phyloP scores from a whole-genome alignment of 805 yeast genomes.

The Hanseniaspora jakobsenii region DNA sequence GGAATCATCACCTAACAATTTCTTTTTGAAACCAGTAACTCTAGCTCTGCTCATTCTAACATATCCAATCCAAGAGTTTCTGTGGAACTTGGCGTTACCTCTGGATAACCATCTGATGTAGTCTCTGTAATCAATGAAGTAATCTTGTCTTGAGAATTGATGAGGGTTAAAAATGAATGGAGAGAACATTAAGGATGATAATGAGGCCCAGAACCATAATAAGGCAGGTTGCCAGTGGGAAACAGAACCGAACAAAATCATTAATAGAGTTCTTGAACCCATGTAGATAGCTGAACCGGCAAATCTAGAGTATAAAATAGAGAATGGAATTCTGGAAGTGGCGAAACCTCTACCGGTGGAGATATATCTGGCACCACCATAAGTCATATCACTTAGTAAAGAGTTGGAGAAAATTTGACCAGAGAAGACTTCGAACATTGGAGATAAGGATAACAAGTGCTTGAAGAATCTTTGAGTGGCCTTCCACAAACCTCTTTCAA shows the following conservation, averaged over 20 bases:
- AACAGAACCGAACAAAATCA: conserved; percentile 60
- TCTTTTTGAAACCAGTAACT: conserved; percentile 71
- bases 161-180: conserved; percentile 96
- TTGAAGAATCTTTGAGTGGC: conserved; percentile 57
- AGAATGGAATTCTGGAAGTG: conserved; percentile 65
- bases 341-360: conserved; percentile 84
- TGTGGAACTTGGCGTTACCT: conserved; percentile 81
- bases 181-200: conserved; percentile 75
- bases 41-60: conserved; percentile 73
- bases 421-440: conserved; percentile 72
- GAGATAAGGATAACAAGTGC: conserved; percentile 60
- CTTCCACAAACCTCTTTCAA: conserved; percentile 72
- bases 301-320: conserved; percentile 61
- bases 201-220: conserved; percentile 94
- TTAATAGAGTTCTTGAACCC: conserved; percentile 69
- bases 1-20: conserved; percentile 61
- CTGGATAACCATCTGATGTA: conserved; percentile 83
- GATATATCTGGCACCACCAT: conserved; percentile 81
- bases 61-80: conserved; percentile 81
- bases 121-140: conserved; percentile 91
- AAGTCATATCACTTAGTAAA: conserved; percentile 54
- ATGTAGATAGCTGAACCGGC: conserved; percentile 73
- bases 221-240: conserved; percentile 87
- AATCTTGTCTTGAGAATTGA: conserved; percentile 92
- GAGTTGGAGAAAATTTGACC: conserved; percentile 70